These are phyloP conservation scores for Mercurialis annua DNA, from an alignment of 345 rosid species.

Conservation along the genomic window DNA sequence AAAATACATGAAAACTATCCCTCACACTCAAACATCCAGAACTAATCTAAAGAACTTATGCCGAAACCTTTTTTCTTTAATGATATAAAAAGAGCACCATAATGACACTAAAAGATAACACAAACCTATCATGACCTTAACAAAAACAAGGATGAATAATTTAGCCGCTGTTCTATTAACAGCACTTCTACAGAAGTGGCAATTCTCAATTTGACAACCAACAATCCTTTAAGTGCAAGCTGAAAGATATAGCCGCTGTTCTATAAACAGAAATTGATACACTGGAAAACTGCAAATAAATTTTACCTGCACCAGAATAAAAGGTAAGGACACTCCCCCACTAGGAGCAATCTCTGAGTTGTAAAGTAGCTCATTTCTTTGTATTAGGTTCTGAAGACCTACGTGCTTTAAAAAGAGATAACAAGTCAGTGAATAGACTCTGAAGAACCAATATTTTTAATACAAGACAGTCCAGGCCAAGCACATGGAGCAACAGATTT, in stretches of 20 bases:
- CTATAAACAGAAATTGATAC: not conserved
- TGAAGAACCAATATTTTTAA: constrained; percentile 16
- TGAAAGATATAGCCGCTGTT: not conserved
- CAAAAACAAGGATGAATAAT: too few relatives aligned
- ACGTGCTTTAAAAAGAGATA: constrained; percentile 47
- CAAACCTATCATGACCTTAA: too few relatives aligned
- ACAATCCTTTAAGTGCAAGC: not conserved
- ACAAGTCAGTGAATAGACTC: constrained; percentile 13
- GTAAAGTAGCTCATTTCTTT: constrained; percentile 75
- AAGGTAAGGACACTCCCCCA: constrained; percentile 93
- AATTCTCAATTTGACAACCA: not conserved
- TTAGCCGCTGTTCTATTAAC: too few relatives aligned
- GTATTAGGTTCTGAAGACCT: constrained; percentile 86
- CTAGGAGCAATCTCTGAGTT: constrained; percentile 75
- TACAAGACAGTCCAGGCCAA: constrained; percentile 10
- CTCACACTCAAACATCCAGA: too few relatives aligned
- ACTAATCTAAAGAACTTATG: too few relatives aligned
- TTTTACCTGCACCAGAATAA: constrained; percentile 94
- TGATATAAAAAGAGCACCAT: too few relatives aligned
- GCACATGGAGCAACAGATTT: constrained; percentile 7
- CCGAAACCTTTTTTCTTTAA: too few relatives aligned
- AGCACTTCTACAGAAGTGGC: not conserved
- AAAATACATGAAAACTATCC: not conserved
- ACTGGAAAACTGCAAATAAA: constrained; percentile 13
- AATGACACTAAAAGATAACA: too few relatives aligned